Base-by-base conservation (phyloP, 202 grass and related monocot species). In the Digitaria exilis region DNA sequence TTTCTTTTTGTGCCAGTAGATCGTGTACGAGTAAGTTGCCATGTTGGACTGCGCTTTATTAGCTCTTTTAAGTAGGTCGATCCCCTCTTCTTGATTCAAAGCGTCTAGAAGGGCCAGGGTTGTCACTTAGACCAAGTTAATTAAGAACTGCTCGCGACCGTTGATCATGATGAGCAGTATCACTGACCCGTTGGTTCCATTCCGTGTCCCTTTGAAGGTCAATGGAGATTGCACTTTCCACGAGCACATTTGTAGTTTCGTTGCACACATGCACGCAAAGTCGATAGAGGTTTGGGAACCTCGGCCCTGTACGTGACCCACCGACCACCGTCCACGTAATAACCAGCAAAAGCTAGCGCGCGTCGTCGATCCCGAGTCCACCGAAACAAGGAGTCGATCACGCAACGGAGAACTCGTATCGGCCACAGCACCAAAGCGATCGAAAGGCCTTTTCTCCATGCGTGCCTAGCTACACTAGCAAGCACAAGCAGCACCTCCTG, bases 31-130 rank as follows among this genome's bases (percentile, higher is more conserved):
- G 41, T 37, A 6, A 73, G 42, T 15, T 79, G 76, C 49, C 76
- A 51, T 79, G 59, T 83, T 78, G 80, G 26, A 30, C 48, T 56
- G 59, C 67, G 58, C 73, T 63, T 65, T 73, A 58, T 65, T 73
- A 58, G 7, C 58, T 46, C 56, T 62, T 64, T 64, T 50, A 74
- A 35, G 77, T 71, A 54, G 16, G 49, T 25, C 51, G 13, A 34
- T 24, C 22, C 65, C 61, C 75, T 75, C 59, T 19, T 67, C 29
- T 80, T 18, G 22, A 32, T 12, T 43, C 30, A 39, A 9, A 67
- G 58, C 30, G 21, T 70, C 29, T 69, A 69, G 28, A 61, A 71
- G 21, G 52, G 19, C 49, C 21, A 10, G 52, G 52, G 9, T 56
- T 10, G 2, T 25, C 14, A 74, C 39, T 49, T 67, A n/a, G 35